These are phyloP conservation scores for Allium fistulosum DNA, from an alignment of 106 monocot genomes.

Conservation along the genomic window DNA sequence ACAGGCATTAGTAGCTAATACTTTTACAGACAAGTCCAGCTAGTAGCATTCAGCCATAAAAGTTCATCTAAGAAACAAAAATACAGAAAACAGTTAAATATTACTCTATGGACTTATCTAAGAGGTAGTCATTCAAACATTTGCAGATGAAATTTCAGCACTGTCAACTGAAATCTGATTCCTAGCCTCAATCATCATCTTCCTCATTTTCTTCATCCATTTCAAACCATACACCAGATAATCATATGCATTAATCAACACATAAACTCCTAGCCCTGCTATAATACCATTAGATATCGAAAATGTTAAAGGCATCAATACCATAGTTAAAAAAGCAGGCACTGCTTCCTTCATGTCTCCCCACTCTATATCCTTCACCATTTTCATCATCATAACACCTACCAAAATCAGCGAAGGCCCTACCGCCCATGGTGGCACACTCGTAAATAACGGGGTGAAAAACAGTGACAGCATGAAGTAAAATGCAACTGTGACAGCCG, in stretches of 20 bases:
- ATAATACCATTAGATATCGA: slow-evolving; percentile 73
- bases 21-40: no score
- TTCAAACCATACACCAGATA: slow-evolving; percentile 11
- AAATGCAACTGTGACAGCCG: slow-evolving; percentile 33
- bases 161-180: slow-evolving; percentile 33
- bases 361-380: slow-evolving; percentile 66
- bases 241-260: slow-evolving; percentile 29
- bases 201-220: slow-evolving; percentile 28
- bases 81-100: no score
- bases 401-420: slow-evolving; percentile 69
- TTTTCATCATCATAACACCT: slow-evolving; percentile 69
- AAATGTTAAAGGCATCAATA: slow-evolving; percentile 59
- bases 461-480: slow-evolving; percentile 35
- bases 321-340: slow-evolving; percentile 71
- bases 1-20: no score
- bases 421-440: slow-evolving; percentile 75
- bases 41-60: no score
- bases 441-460: slow-evolving; percentile 50
- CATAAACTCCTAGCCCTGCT: slow-evolving; percentile 40
- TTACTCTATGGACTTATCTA: no score
- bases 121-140: not conserved
- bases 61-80: no score
- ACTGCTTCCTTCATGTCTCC: slow-evolving; percentile 35
- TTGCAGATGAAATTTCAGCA: not conserved
- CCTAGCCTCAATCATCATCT: slow-evolving; percentile 20